Conservation (phyloP, 345 rosid genomes). For the Alliaria petiolata region DNA sequence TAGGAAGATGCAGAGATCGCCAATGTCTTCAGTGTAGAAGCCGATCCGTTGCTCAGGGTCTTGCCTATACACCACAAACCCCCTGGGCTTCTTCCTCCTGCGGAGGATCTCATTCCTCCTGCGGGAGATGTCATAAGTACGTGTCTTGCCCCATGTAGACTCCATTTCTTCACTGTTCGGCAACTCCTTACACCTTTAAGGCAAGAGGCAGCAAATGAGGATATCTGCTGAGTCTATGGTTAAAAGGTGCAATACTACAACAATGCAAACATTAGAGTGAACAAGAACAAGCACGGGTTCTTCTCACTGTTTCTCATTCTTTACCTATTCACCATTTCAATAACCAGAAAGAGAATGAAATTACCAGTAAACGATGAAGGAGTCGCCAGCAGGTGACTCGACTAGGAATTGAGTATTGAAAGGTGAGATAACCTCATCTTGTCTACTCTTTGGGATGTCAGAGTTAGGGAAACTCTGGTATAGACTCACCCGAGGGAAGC, state of each 20-base stretch:
- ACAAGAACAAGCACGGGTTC: too few species aligned
- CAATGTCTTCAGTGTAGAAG: conserved; percentile 19
- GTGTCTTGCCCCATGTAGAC: not conserved
- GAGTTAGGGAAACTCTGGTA: not conserved
- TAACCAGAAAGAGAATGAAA: too few species aligned
- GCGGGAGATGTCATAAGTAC: too few species aligned
- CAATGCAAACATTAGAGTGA: too few species aligned
- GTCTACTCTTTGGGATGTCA: not conserved
- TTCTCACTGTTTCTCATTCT: too few species aligned
- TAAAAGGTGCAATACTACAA: too few species aligned
- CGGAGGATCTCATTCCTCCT: too few species aligned
- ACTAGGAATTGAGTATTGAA: not conserved
- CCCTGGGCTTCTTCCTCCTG: too few species aligned
- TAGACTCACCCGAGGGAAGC: not conserved
- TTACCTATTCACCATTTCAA: too few species aligned
- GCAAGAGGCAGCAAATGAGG: too few species aligned
- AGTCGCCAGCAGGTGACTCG: conserved; percentile 7
- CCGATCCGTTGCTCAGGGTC: not conserved
- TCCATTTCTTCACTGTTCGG: not conserved
- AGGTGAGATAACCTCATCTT: not conserved
- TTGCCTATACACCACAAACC: conserved; percentile 1
- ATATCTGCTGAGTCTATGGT: too few species aligned
- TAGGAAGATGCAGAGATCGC: conserved; percentile 13
- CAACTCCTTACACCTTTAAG: not conserved
- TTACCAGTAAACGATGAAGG: conserved; percentile 11